These are phyloP conservation scores for Hypoxylon fuscum DNA, from an alignment of 495 filamentous ascomycete genomes.

Conservation along the genomic window DNA sequence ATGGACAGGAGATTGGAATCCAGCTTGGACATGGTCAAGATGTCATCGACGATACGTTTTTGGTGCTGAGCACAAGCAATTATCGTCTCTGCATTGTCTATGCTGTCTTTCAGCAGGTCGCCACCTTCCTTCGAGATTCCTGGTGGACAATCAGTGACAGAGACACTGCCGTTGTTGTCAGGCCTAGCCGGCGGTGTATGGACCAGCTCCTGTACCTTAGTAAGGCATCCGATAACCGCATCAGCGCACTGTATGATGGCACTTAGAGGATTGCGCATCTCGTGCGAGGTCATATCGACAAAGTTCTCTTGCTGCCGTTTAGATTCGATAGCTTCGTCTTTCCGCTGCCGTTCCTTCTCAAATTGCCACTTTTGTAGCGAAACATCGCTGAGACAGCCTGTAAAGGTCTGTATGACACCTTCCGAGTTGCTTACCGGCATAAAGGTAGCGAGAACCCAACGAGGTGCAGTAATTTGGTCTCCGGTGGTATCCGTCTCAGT, in stretches of 20 bases:
- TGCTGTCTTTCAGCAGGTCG: conserved; percentile 62
- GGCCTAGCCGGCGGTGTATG: conserved; percentile 7
- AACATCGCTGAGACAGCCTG: conserved; percentile 68
- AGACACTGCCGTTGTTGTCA: background rate
- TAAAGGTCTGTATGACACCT: conserved; percentile 70
- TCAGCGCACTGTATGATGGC: conserved; percentile 85
- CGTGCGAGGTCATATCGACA: conserved; percentile 88
- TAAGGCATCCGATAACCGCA: conserved; percentile 71
- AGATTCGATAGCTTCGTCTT: conserved; percentile 69
- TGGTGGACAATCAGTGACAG: background rate
- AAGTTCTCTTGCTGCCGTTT: conserved; percentile 82
- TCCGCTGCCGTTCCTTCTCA: conserved; percentile 66
- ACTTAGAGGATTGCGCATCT: conserved; percentile 84
- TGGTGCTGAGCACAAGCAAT: conserved; percentile 83
- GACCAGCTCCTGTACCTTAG: conserved; percentile 40
- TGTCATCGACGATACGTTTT: conserved; percentile 81
- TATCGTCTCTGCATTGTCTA: conserved; percentile 85
- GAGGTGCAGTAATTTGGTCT: conserved; percentile 57
- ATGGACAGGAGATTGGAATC: conserved; percentile 82
- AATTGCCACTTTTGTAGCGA: conserved; percentile 70
- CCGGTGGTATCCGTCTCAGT: conserved; percentile 65
- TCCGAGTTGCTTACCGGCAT: conserved; percentile 69
- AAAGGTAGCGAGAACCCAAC: conserved; percentile 74
- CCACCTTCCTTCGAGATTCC: conserved; percentile 42
- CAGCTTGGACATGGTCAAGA: conserved; percentile 85